Percentiles rank a stretch among this genome's conserved stretches.
Evolutionary conservation across 1,139 yeast genomes (phyloP).

Genomic region (Suzukiozyma palmioleophila): DNA sequence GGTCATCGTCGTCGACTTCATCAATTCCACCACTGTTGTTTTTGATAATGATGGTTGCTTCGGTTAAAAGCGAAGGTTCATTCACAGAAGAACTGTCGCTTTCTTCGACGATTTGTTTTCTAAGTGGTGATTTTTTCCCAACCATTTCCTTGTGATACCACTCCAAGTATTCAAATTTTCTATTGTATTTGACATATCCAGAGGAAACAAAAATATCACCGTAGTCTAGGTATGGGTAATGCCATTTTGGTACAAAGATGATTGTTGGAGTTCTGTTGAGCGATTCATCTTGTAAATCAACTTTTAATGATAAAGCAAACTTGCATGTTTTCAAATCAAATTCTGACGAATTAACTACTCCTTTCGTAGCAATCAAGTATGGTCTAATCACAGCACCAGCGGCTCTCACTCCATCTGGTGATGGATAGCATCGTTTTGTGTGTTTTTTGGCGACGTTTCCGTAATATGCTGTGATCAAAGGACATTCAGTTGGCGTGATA

Average conservation of each 20-base stretch:
- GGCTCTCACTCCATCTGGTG: conserved; percentile 65
- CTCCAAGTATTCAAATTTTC: conserved; percentile 50
- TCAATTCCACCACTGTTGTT: conserved; percentile 37
- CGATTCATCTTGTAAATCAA: conserved; percentile 12
- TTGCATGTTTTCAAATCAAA: conserved; percentile 49
- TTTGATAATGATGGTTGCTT: conserved; percentile 35
- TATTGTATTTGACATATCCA: conserved; percentile 54
- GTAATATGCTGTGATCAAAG: conserved; percentile 8
- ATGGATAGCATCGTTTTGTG: conserved; percentile 33
- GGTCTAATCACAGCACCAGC: conserved; percentile 71
- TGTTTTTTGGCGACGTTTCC: conserved; percentile 8
- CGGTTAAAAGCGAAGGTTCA: conserved; percentile 9
- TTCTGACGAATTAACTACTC: conserved; percentile 45
- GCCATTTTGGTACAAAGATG: conserved; percentile 68
- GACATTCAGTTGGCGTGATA: conserved; percentile 10
- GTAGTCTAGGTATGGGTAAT: conserved; percentile 48
- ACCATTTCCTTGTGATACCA: conserved; percentile 58
- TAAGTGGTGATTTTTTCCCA: conserved; percentile 3
- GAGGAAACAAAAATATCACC: conserved; percentile 44
- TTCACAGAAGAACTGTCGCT: conserved; percentile 8
- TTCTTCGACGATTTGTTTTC: conserved; percentile 1
- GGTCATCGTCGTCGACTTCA: conserved; percentile 19
- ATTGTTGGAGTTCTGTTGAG: conserved; percentile 39
- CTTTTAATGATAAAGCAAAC: conserved; percentile 44
- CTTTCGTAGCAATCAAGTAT: conserved; percentile 56